phyloP scores from a whole-genome alignment of 2,329 filamentous ascomycete genomes.

The Stachybotrys echinatus region DNA sequence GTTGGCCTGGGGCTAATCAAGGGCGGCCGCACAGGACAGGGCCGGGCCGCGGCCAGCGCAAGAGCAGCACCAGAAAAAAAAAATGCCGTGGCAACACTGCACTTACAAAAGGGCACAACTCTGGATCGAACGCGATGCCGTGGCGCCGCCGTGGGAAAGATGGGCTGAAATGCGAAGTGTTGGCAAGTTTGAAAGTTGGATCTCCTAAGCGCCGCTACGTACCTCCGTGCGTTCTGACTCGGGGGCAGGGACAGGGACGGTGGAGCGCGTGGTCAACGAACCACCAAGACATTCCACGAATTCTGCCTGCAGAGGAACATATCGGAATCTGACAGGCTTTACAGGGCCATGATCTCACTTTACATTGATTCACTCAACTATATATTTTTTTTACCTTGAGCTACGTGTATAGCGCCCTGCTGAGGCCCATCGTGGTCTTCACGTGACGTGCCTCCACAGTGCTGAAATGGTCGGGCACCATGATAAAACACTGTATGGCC shows the following conservation, averaged over 20 bases:
- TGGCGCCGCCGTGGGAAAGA: conserved; percentile 15
- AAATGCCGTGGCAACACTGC: neutral
- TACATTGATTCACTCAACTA: too few relatives aligned
- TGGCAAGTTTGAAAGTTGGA: conserved; percentile 19
- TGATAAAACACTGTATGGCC: conserved; percentile 17
- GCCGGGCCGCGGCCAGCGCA: neutral
- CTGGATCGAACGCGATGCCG: conserved; percentile 15
- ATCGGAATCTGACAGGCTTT: too few relatives aligned
- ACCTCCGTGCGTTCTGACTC: neutral
- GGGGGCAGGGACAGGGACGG: neutral
- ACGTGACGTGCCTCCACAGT: conserved; percentile 30
- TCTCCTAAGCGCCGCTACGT: conserved; percentile 23
- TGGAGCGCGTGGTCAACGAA: neutral
- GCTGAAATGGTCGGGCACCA: neutral
- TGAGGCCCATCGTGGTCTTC: neutral
- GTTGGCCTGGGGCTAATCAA: neutral
- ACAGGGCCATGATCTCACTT: too few relatives aligned
- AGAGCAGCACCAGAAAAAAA: neutral
- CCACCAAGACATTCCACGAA: neutral
- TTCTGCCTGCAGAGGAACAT: neutral
- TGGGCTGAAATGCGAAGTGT: conserved; percentile 18
- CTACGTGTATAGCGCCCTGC: neutral
- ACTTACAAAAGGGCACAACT: neutral
- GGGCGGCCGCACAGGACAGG: neutral
- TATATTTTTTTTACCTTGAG: too few relatives aligned